phyloP scores from a whole-genome alignment of 768 basidiomycete species.

The Phanerochaete carnosa region DNA sequence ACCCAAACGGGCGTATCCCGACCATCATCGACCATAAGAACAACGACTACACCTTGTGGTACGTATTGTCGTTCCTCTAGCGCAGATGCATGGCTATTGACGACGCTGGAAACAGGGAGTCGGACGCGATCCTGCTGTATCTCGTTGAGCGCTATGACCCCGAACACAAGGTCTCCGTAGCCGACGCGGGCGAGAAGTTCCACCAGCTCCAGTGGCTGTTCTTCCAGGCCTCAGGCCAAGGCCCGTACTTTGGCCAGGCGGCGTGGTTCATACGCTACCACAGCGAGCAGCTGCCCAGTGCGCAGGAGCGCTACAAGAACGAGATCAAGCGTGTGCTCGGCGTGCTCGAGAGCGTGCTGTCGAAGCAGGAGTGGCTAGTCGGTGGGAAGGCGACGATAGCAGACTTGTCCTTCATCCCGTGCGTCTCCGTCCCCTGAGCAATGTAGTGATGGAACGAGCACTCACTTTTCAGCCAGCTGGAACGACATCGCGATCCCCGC shows the following conservation, averaged over 20 bases:
- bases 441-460: neutral
- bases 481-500: no score
- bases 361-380: slow-evolving; percentile 26
- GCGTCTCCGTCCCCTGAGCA: neutral
- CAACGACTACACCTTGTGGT: slow-evolving; percentile 30
- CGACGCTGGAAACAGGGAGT: slow-evolving; percentile 21
- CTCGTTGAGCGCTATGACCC: slow-evolving; percentile 41
- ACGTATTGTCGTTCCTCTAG: neutral
- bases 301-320: slow-evolving; percentile 26
- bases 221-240: slow-evolving; percentile 32
- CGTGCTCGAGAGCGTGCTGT: slow-evolving; percentile 27
- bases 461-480: slow-evolving; percentile 12
- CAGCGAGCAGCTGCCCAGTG: slow-evolving; percentile 25
- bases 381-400: slow-evolving; percentile 25
- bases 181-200: slow-evolving; percentile 14
- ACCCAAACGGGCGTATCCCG: slow-evolving; percentile 36
- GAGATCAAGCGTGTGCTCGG: slow-evolving; percentile 24
- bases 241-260: slow-evolving; percentile 26
- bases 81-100: neutral
- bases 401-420: slow-evolving; percentile 23
- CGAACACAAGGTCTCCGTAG: slow-evolving; percentile 28
- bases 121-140: slow-evolving; percentile 39
- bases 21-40: slow-evolving; percentile 31
- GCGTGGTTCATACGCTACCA: slow-evolving; percentile 24
- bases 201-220: slow-evolving; percentile 39